Conservation (phyloP, 2,329 filamentous ascomycete genomes). For the Cordyceps javanica region DNA sequence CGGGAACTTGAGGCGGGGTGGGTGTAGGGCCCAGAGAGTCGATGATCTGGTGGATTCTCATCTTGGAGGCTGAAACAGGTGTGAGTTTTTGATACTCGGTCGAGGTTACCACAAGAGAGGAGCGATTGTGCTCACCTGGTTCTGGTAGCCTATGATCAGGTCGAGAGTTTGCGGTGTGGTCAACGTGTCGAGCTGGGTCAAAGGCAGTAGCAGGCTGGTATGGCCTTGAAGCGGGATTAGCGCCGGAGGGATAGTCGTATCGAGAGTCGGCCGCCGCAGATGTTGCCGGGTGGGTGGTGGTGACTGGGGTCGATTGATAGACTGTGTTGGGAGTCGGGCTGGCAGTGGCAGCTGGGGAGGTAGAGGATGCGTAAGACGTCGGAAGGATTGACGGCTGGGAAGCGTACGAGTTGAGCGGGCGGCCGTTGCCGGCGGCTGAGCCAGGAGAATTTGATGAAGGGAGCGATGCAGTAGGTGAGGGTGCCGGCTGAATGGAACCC, state of each 20-base stretch:
- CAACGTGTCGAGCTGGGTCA: slow-evolving; percentile 2
- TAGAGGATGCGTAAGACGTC: slow-evolving; percentile 32
- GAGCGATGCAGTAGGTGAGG: slow-evolving; percentile 22
- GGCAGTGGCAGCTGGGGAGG: slow-evolving; percentile 27
- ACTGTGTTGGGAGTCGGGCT: slow-evolving; percentile 19
- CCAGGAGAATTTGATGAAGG: slow-evolving; percentile 17
- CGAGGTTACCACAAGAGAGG: no score
- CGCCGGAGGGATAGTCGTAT: slow-evolving; percentile 39
- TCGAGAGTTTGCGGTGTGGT: neutral
- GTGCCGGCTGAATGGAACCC: slow-evolving; percentile 45
- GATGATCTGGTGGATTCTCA: slow-evolving; percentile 70
- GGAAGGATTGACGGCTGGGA: slow-evolving; percentile 39
- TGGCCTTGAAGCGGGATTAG: neutral
- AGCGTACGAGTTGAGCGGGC: slow-evolving; percentile 37
- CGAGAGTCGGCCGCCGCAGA: slow-evolving; percentile 31
- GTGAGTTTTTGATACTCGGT: slow-evolving; percentile 7
- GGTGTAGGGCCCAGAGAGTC: slow-evolving; percentile 52
- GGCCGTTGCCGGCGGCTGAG: slow-evolving; percentile 19
- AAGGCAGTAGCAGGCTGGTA: neutral
- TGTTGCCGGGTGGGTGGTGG: slow-evolving; percentile 23
- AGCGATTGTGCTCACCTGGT: neutral
- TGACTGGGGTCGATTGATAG: slow-evolving; percentile 28
- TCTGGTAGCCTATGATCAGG: neutral
- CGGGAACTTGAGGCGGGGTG: slow-evolving; percentile 47
- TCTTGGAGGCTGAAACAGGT: slow-evolving; percentile 50